Evolutionary conservation across 306 rosid genomes (phyloP).

Genomic region (Parietaria judaica): DNA sequence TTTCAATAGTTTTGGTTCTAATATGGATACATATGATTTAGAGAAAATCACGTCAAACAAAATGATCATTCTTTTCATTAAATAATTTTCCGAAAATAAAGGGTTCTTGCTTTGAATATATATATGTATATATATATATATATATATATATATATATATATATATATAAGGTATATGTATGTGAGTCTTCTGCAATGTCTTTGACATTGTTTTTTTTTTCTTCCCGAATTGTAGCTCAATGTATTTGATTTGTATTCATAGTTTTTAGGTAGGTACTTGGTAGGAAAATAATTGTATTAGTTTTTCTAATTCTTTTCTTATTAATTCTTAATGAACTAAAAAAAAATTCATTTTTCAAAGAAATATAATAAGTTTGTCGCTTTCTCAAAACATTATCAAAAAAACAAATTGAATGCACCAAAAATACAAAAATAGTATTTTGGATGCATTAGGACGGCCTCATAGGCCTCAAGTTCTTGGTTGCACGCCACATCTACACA

Average conservation of each 20-base stretch:
- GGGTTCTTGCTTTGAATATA: slow-evolving; percentile 11
- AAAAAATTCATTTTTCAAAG: background rate
- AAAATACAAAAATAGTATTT: background rate
- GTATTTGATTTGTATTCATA: background rate
- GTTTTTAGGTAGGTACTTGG: background rate
- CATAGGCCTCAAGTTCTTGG: slow-evolving; percentile 10
- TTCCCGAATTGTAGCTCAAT: slow-evolving; percentile 6
- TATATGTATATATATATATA: slow-evolving; percentile 3
- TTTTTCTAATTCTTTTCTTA: background rate
- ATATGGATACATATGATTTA: background rate
- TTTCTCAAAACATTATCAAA: slow-evolving; percentile 5
- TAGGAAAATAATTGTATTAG: background rate
- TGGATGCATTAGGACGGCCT: slow-evolving; percentile 19
- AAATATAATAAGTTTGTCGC: slow-evolving; percentile 14
- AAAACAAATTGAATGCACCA: slow-evolving; percentile 4
- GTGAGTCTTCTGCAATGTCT: slow-evolving; percentile 6
- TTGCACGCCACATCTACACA: slow-evolving; percentile 3
- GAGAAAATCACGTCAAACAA: slow-evolving; percentile 6
- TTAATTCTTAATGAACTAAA: background rate
- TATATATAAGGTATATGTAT: background rate
- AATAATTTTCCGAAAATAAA: background rate
- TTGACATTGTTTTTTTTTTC: slow-evolving; percentile 7
- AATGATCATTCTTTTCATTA: slow-evolving; percentile 1
- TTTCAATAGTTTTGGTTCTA: too few relatives aligned
- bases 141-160: too few relatives aligned